A percentile compares a stretch with the other conserved stretches of the same genome.
phyloP scores from a whole-genome alignment of 805 yeast species.

The Starmerella riodocensis region DNA sequence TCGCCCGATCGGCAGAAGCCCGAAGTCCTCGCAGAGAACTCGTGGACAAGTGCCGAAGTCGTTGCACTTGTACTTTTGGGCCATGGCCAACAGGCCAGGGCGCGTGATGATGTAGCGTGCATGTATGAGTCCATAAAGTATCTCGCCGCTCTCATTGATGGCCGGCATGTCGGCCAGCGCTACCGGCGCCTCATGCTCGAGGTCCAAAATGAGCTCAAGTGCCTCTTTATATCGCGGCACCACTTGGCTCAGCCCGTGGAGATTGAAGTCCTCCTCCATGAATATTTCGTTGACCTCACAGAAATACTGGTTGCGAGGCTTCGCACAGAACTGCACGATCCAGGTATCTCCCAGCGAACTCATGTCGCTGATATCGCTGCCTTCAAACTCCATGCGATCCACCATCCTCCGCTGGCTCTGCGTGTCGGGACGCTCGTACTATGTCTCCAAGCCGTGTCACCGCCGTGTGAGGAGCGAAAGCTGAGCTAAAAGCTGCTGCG shows the following conservation, averaged over 20 bases:
- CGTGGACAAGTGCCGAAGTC: conserved; percentile 91
- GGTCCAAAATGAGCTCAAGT: conserved; percentile 74
- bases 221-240: conserved; percentile 91
- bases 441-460: too few species aligned
- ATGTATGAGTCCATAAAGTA: conserved; percentile 85
- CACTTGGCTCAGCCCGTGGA: conserved; percentile 72
- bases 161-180: conserved; percentile 58
- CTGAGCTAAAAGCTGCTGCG: too few species aligned
- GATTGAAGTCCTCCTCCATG: conserved; percentile 91
- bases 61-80: conserved; percentile 79
- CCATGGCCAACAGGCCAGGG: conserved; percentile 72
- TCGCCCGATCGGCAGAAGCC: conserved; percentile 79
- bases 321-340: conserved; percentile 68
- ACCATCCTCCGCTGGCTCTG: conserved; percentile 3
- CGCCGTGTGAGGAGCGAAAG: neutral
- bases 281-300: conserved; percentile 86
- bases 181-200: conserved; percentile 46
- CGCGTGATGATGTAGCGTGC: conserved; percentile 81
- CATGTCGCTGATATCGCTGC: conserved; percentile 15
- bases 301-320: conserved; percentile 77
- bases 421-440: neutral
- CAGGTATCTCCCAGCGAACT: conserved; percentile 31
- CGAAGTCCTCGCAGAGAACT: conserved; percentile 78
- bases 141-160: conserved; percentile 81
- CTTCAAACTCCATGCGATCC: conserved; percentile 14